A percentile compares a stretch with the other conserved stretches of the same genome.
phyloP scores from a whole-genome alignment of 768 basidiomycete species.

The Pholiota conissans region DNA sequence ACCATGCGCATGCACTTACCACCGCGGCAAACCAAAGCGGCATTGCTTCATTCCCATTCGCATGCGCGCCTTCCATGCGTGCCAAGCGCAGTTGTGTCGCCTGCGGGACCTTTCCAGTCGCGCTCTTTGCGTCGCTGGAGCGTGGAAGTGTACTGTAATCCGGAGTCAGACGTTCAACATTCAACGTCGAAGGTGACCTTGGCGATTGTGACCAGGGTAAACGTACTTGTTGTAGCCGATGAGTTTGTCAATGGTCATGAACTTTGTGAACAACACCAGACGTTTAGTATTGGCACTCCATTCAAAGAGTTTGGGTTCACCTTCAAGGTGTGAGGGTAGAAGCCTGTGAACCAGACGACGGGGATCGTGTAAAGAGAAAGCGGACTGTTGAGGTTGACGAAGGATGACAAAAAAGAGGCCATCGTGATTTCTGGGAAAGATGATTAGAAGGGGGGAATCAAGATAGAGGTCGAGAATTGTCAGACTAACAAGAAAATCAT shows the following conservation, averaged over 20 bases:
- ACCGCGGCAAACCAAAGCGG: conserved; percentile 36
- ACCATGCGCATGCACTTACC: conserved; percentile 14
- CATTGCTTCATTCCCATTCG: conserved; percentile 33
- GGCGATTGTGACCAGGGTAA: neutral
- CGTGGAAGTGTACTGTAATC: conserved; percentile 31
- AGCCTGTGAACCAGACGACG: conserved; percentile 31
- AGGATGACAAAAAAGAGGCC: conserved; percentile 13
- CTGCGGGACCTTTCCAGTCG: conserved; percentile 26
- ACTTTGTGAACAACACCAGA: conserved; percentile 14
- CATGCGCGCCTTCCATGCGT: conserved; percentile 38
- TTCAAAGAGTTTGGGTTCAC: conserved; percentile 10
- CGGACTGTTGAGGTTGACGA: conserved; percentile 18
- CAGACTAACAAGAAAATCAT: neutral
- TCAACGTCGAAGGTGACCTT: too few relatives aligned
- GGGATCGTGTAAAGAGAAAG: conserved; percentile 40
- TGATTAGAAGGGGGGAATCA: neutral
- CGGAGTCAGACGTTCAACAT: neutral
- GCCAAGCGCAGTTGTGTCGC: conserved; percentile 22
- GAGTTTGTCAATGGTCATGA: conserved; percentile 24
- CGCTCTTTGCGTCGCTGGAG: conserved; percentile 21
- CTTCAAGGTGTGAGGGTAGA: conserved; percentile 32
- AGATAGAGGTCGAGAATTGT: neutral
- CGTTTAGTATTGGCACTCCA: neutral
- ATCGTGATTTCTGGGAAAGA: neutral
- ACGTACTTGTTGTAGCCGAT: conserved; percentile 37